Percentiles rank a stretch among this genome's conserved stretches.
Evolutionary conservation across 768 basidiomycete genomes (phyloP).

Genomic region (Tulasnella sp.): DNA sequence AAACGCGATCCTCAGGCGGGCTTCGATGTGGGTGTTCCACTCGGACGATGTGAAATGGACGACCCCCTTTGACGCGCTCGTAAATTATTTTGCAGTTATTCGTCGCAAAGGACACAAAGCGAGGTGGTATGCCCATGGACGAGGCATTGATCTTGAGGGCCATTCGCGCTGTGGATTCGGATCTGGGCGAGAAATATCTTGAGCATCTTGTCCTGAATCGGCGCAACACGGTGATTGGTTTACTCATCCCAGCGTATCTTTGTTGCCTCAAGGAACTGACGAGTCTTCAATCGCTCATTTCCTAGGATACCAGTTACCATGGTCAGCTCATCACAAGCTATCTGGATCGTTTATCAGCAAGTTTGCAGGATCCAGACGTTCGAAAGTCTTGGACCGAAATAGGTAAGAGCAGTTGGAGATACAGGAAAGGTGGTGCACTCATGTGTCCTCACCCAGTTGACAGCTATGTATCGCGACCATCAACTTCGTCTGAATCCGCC

Average conservation of each 20-base stretch:
- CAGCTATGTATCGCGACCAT: not conserved
- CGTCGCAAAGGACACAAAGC: slow-evolving; percentile 43
- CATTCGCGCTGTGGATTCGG: slow-evolving; percentile 44
- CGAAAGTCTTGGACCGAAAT: not conserved
- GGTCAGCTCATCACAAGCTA: slow-evolving; percentile 49
- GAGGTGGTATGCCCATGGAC: slow-evolving; percentile 44
- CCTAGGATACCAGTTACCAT: slow-evolving; percentile 53
- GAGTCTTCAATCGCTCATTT: not conserved
- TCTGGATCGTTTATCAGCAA: slow-evolving; percentile 43
- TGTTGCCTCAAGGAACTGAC: not conserved
- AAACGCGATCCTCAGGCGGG: slow-evolving; percentile 58
- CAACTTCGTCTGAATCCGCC: slow-evolving; percentile 12
- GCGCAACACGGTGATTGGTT: slow-evolving; percentile 42
- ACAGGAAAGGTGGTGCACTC: not conserved
- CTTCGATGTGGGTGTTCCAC: slow-evolving; percentile 42
- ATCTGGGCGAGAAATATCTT: slow-evolving; percentile 58
- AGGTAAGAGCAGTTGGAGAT: not conserved
- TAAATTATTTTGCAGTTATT: slow-evolving; percentile 39
- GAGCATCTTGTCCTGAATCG: slow-evolving; percentile 71
- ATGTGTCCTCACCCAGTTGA: not conserved
- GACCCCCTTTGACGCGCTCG: not conserved
- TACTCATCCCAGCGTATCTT: not conserved
- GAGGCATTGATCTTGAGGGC: slow-evolving; percentile 48
- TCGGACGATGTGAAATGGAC: too few relatives aligned
- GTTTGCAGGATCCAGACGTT: slow-evolving; percentile 31